phyloP scores from a whole-genome alignment of 2,329 filamentous ascomycete species.

The Alternaria sp. region DNA sequence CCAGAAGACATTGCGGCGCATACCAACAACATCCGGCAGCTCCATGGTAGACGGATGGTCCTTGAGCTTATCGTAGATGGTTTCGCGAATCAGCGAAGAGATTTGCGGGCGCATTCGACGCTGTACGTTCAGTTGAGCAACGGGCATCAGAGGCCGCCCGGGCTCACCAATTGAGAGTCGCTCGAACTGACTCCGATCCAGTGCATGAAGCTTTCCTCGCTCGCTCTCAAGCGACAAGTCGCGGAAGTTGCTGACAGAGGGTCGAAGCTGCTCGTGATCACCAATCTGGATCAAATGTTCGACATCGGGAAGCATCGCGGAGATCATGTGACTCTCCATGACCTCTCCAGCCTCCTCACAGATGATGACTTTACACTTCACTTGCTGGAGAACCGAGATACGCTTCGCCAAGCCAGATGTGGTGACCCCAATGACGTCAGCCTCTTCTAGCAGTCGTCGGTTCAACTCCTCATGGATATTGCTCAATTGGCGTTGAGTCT shows the following conservation, averaged over 20 bases:
- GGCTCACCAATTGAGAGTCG: constrained; percentile 53
- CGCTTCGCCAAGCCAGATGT: constrained; percentile 66
- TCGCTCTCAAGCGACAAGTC: constrained; percentile 60
- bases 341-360: constrained; percentile 75
- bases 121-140: constrained; percentile 60
- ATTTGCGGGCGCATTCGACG: constrained; percentile 71
- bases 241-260: constrained; percentile 61
- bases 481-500: constrained; percentile 11
- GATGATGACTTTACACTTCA: constrained; percentile 64
- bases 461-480: constrained; percentile 48
- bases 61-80: constrained; percentile 62
- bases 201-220: constrained; percentile 56
- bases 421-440: constrained; percentile 64
- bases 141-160: constrained; percentile 29
- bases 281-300: constrained; percentile 70
- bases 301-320: constrained; percentile 63
- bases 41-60: constrained; percentile 53
- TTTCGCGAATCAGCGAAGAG: constrained; percentile 62
- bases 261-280: constrained; percentile 67
- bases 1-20: constrained; percentile 65
- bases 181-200: constrained; percentile 69
- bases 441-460: constrained; percentile 48
- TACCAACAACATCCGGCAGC: constrained; percentile 60
- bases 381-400: constrained; percentile 55
- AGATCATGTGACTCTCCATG: constrained; percentile 67